Evolutionary conservation across 2,329 filamentous ascomycete genomes (phyloP), one percentile per base, ranked within the genome.

Genomic region (Pyrenophora teres): DNA sequence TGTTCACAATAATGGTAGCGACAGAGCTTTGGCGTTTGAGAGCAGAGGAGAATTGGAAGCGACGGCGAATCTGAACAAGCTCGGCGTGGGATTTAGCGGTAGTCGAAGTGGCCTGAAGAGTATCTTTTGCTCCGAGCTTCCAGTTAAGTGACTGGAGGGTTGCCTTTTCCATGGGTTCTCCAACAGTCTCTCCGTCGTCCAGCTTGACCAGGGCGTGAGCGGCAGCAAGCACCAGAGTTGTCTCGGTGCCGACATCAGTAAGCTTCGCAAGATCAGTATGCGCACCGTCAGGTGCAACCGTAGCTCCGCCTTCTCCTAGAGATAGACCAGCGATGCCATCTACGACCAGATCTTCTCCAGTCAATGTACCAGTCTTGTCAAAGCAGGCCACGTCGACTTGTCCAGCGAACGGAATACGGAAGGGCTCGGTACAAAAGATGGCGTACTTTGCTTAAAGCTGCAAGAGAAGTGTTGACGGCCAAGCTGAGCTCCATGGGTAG

Each of bases 121-220:
- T 87, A 67, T 99, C 93, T 61, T 96, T 94, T 67, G 86, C 88
- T 40, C 92, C 92, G n/a, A 99, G 82, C 50, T 83, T 87, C 94
- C 94, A 99, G 46, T 93, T 92, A 9, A 99, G 86, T 49, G 93
- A 92, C 41, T 83, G 80, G 23, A 99, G 80, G 1, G 94, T 97
- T 38, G 94, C 94, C 77, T 97, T 97, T 72, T 99, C 94, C 94
- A 99, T 99, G 2, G 94, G 94, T 69, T 99, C 94, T 67, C 94
- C 94, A 38, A 99, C 94, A 63, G 97, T 88, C 10, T 99, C 94
- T 16, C 94, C 94, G 72, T 99, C 94, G 61, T 99, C 94, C 13
- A 99, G 83, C 72, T 93, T 97, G 42, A 99, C 95, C 23, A 99
- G 81, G 36, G 94, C 94, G 71, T 99, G 94, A 2, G 94, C 94